Evolutionary conservation across 768 basidiomycete species (phyloP).

Genomic region (Leccinum rimulosum): DNA sequence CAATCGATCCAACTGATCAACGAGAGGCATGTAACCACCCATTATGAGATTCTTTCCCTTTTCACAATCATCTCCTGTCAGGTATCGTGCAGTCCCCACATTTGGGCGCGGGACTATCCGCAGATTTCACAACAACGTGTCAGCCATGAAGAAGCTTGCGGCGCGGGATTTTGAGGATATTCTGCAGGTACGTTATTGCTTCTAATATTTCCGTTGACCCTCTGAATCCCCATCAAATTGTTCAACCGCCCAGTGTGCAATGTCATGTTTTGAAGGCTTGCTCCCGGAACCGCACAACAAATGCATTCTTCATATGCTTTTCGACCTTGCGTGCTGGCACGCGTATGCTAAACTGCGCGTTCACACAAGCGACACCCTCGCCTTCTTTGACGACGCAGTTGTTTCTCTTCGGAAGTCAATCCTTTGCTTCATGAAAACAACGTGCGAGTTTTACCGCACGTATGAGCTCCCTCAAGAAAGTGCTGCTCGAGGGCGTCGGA

Average conservation of each 20-base stretch:
- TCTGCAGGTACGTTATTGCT: not conserved
- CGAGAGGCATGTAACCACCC: not conserved
- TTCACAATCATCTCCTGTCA: not conserved
- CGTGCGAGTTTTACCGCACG: not conserved
- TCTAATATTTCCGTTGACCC: not conserved
- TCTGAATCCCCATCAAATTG: not conserved
- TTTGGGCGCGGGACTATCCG: not conserved
- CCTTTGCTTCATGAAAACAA: not conserved
- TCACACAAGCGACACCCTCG: not conserved
- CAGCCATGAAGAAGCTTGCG: not conserved
- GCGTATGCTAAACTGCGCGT: conserved; percentile 10
- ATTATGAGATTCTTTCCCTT: not conserved
- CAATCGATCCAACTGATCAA: not conserved
- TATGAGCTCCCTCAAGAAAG: not conserved
- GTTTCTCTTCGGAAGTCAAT: not conserved
- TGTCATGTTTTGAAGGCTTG: not conserved
- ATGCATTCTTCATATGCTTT: conserved; percentile 12
- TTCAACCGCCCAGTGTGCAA: not conserved
- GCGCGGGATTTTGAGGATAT: not conserved
- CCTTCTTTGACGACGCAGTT: not conserved
- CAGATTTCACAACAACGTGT: not conserved
- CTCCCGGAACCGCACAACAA: conserved; percentile 11
- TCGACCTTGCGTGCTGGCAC: conserved; percentile 18
- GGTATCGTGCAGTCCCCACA: not conserved
- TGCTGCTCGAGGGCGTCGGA: not conserved